These are phyloP conservation scores for Ascochyta fabae DNA, from an alignment of 2,329 filamentous ascomycete genomes.

Conservation along the genomic window DNA sequence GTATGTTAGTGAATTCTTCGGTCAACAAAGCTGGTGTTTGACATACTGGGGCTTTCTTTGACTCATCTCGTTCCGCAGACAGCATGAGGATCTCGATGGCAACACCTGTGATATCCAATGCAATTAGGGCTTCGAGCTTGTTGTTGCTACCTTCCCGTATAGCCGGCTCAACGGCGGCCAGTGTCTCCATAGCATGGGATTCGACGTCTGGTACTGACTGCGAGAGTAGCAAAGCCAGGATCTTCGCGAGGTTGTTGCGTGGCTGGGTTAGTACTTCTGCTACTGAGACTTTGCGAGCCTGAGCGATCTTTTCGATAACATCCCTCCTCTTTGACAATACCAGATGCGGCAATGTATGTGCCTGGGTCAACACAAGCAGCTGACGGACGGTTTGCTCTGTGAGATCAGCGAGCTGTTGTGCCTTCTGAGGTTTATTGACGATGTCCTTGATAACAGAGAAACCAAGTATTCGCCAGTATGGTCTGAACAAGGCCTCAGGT, in stretches of 20 bases:
- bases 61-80: conserved; percentile 70
- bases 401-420: conserved; percentile 79
- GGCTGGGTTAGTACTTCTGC: conserved; percentile 69
- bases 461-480: conserved; percentile 88
- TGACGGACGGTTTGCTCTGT: conserved; percentile 76
- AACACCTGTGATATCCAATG: conserved; percentile 75
- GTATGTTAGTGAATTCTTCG: conserved; percentile 1
- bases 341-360: conserved; percentile 83
- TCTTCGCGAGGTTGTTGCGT: conserved; percentile 62
- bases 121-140: conserved; percentile 72
- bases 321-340: conserved; percentile 80
- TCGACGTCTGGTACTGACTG: conserved; percentile 71
- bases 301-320: conserved; percentile 80
- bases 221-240: conserved; percentile 64
- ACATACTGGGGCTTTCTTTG: conserved; percentile 63
- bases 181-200: conserved; percentile 69
- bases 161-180: conserved; percentile 72
- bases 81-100: conserved; percentile 83
- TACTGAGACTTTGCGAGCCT: conserved; percentile 63
- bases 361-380: conserved; percentile 77
- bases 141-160: conserved; percentile 66
- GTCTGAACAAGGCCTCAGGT: conserved; percentile 74
- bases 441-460: conserved; percentile 84
- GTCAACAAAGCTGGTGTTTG: background rate
- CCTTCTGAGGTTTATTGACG: conserved; percentile 78